These are phyloP conservation scores for Hemileia vastatrix DNA, from an alignment of 1,284 basidiomycete genomes.

Conservation along the genomic window DNA sequence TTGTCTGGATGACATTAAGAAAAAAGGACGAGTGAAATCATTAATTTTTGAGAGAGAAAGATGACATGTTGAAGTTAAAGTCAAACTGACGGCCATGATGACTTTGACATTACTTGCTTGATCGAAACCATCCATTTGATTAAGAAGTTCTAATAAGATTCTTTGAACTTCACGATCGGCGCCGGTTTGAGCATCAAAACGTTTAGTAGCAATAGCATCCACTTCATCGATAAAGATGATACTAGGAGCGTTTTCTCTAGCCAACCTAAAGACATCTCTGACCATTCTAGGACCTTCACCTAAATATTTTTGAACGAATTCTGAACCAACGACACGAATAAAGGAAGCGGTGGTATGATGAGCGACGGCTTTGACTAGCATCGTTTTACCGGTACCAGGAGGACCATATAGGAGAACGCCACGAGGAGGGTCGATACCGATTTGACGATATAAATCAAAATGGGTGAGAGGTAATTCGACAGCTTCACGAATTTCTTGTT, in stretches of 20 bases:
- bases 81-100: conserved; percentile 65
- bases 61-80: too few species aligned
- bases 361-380: conserved; percentile 97
- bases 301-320: conserved; percentile 99
- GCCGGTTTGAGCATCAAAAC: conserved; percentile 98
- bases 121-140: conserved; percentile 99
- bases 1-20: too few species aligned
- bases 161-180: conserved; percentile 98
- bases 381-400: conserved; percentile 97
- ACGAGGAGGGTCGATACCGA: conserved; percentile 95
- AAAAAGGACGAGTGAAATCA: too few species aligned
- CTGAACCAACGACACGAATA: conserved; percentile 95
- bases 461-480: conserved; percentile 78
- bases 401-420: conserved; percentile 89
- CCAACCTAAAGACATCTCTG: conserved; percentile 94
- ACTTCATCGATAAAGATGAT: conserved; percentile 99
- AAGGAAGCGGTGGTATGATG: conserved; percentile 95
- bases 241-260: conserved; percentile 89
- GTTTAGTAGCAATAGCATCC: conserved; percentile 98
- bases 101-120: conserved; percentile 99
- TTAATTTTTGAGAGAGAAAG: too few species aligned
- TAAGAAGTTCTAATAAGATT: conserved; percentile 93
- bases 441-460: conserved; percentile 97
- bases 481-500: conserved; percentile 98
- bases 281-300: conserved; percentile 99